phyloP scores from a whole-genome alignment of 805 yeast genomes.

The Suhomyces pyralidae region DNA sequence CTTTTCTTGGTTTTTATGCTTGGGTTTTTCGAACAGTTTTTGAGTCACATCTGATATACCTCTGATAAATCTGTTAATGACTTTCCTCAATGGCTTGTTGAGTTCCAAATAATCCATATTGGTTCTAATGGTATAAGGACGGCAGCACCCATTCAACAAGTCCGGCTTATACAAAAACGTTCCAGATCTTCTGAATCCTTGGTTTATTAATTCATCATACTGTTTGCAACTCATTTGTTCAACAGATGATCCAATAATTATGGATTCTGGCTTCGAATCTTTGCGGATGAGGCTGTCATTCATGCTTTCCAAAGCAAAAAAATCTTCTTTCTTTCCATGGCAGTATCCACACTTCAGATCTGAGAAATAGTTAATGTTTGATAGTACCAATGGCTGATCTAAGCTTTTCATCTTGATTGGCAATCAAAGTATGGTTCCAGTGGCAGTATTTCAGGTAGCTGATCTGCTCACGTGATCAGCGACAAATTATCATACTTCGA shows the following conservation, averaged over 20 bases:
- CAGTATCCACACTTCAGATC: conserved; percentile 73
- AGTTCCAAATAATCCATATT: conserved; percentile 43
- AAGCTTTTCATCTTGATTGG: neutral
- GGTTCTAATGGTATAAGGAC: conserved; percentile 75
- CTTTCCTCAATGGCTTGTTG: conserved; percentile 64
- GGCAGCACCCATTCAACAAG: conserved; percentile 68
- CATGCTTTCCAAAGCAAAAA: conserved; percentile 40
- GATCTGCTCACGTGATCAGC: neutral
- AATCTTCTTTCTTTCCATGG: conserved; percentile 41
- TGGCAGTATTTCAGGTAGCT: neutral
- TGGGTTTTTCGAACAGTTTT: conserved; percentile 2
- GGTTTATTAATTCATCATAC: conserved; percentile 65
- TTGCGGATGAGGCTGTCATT: conserved; percentile 3
- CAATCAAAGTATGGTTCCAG: neutral
- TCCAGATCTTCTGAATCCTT: conserved; percentile 82
- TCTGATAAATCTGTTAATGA: conserved; percentile 57
- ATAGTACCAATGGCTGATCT: conserved; percentile 28
- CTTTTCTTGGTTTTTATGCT: conserved; percentile 9
- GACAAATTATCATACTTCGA: neutral
- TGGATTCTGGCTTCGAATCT: conserved; percentile 15
- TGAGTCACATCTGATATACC: conserved; percentile 23
- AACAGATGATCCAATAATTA: conserved; percentile 39
- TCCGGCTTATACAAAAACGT: conserved; percentile 63
- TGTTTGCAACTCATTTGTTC: conserved; percentile 46
- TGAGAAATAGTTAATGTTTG: conserved; percentile 44